Percentiles rank a stretch among this genome's conserved stretches.
Conservation (phyloP, 495 filamentous ascomycete genomes). For the Cudoniella acicularis region DNA sequence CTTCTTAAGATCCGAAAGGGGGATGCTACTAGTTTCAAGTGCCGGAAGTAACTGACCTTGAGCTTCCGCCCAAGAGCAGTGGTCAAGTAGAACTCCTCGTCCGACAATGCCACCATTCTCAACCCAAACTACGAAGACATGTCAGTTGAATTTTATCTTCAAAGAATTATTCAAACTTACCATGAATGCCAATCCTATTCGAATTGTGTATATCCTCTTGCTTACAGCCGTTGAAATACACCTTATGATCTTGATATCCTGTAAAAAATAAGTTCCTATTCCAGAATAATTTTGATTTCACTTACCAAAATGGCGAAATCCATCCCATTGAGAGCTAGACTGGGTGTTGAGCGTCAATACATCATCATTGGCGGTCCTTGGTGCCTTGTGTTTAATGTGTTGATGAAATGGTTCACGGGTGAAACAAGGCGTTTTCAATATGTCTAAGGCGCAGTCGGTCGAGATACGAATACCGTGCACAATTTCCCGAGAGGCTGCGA, state of each 20-base stretch:
- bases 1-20: conserved; percentile 36
- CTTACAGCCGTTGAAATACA: conserved; percentile 53
- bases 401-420: conserved; percentile 30
- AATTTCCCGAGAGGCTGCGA: conserved; percentile 42
- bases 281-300: conserved; percentile 30
- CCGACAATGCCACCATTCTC: conserved; percentile 40
- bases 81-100: conserved; percentile 55
- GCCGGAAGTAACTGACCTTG: conserved; percentile 35
- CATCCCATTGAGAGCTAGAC: conserved; percentile 53
- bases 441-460: conserved; percentile 16
- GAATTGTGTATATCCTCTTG: conserved; percentile 28
- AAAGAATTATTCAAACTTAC: conserved; percentile 11
- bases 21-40: conserved; percentile 39
- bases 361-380: conserved; percentile 50
- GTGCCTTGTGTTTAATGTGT: conserved; percentile 35
- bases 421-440: conserved; percentile 28
- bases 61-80: conserved; percentile 14
- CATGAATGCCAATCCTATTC: conserved; percentile 28
- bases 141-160: neutral
- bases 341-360: conserved; percentile 48
- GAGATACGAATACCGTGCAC: conserved; percentile 43
- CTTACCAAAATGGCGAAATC: conserved; percentile 50
- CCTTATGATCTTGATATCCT: conserved; percentile 24
- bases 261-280: neutral
- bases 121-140: conserved; percentile 17